Percentiles rank a stretch among this genome's conserved stretches.
phyloP scores from a whole-genome alignment of 2,329 filamentous ascomycete species.

The Fusarium verrucosum region DNA sequence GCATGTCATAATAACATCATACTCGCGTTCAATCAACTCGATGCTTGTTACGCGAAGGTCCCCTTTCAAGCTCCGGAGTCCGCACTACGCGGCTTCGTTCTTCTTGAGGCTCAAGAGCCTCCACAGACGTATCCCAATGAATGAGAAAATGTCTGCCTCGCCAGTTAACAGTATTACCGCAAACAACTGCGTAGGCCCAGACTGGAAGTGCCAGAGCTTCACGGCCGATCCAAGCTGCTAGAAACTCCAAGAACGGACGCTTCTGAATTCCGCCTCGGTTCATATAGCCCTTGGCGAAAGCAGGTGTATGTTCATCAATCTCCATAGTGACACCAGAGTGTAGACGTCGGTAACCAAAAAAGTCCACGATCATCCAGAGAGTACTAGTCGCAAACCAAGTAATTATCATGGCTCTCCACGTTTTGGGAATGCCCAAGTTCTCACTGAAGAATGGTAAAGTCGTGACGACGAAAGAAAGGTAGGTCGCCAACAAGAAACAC shows the following conservation, averaged over 20 bases:
- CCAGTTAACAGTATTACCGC: constrained; percentile 90
- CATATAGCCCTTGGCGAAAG: constrained; percentile 68
- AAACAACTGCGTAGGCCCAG: constrained; percentile 88
- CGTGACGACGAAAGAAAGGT: constrained; percentile 81
- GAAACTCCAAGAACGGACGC: constrained; percentile 74
- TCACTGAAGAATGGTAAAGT: constrained; percentile 72
- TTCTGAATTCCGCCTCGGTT: constrained; percentile 52
- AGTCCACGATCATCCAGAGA: constrained; percentile 80
- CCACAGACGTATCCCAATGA: constrained; percentile 82
- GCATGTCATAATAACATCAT: background rate
- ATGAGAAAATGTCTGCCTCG: constrained; percentile 84
- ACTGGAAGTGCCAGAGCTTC: constrained; percentile 86
- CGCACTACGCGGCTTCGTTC: constrained; percentile 9
- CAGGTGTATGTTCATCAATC: constrained; percentile 75
- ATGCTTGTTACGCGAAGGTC: constrained; percentile 37
- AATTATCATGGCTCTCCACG: constrained; percentile 71
- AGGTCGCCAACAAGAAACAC: constrained; percentile 81
- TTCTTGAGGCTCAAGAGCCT: constrained; percentile 47
- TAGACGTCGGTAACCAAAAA: constrained; percentile 75
- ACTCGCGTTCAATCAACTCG: constrained; percentile 35
- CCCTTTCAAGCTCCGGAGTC: constrained; percentile 42
- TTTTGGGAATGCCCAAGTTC: constrained; percentile 63
- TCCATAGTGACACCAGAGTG: constrained; percentile 78
- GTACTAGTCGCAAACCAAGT: constrained; percentile 74
- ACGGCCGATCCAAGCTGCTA: constrained; percentile 83